Evolutionary conservation across 331 rosid species (phyloP).

Genomic region (Prunus yedoensis): DNA sequence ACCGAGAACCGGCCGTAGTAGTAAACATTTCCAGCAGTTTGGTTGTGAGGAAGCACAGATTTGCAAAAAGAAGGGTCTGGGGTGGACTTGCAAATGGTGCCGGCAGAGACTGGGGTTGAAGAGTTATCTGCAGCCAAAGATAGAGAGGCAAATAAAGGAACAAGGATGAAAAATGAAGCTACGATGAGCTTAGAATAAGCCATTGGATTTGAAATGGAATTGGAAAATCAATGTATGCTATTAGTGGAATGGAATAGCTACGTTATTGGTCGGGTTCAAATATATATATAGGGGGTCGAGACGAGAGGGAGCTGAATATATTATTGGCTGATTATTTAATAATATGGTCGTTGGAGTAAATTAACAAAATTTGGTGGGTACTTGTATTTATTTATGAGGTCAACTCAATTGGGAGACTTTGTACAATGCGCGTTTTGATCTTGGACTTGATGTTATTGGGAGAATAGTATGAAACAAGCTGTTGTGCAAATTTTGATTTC

Average conservation of each 20-base stretch:
- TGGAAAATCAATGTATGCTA: not conserved
- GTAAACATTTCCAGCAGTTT: constrained; percentile 38
- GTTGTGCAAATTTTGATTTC: not conserved
- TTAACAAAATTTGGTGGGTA: not conserved
- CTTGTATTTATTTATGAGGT: not conserved
- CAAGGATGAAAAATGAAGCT: constrained; percentile 16
- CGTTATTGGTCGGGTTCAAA: not conserved
- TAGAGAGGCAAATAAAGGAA: not conserved
- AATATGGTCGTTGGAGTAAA: not conserved
- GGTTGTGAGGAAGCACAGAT: constrained; percentile 12
- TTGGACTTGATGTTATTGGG: not conserved
- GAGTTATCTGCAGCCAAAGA: constrained; percentile 16
- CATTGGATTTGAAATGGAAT: not conserved
- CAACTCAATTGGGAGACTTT: not conserved
- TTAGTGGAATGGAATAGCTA: not conserved
- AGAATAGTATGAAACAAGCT: not conserved
- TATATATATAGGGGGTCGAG: not conserved
- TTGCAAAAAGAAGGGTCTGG: constrained; percentile 37
- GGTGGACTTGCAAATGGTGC: constrained; percentile 29
- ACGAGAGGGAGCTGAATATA: not conserved
- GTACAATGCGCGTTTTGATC: constrained; percentile 8
- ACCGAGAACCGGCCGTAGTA: constrained; percentile 51
- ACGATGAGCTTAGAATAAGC: constrained; percentile 12
- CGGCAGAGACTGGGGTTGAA: constrained; percentile 11
- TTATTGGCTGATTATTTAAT: no score